Evolutionary conservation across 495 filamentous ascomycete species (phyloP), one percentile per base, ranked within the genome.

Genomic region (Penicillium antarcticum): DNA sequence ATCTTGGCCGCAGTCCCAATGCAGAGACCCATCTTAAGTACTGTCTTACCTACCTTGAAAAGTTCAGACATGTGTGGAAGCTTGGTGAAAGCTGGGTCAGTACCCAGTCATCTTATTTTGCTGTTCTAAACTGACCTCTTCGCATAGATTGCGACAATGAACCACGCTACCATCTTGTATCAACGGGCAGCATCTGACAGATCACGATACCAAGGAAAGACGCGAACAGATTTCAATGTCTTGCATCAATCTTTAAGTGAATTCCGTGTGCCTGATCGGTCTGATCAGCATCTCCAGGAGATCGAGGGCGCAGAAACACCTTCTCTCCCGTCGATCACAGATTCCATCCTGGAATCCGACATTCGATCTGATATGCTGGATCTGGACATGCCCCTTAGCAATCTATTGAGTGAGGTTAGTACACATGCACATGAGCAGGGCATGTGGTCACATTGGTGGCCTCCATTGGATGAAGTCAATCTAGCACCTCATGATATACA

Each of bases 211-310:
- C 45, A 47, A 24, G 60, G 60, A 9, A 63, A 57, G 26, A 47
- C 57, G 2, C 46, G 57, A n/a, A 47, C 36, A 3, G 60, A 63
- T 33, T 63, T 63, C 16, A 42, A 57, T 13, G 33, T 52, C 26
- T 37, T 63, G 10, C 53, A 60, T 36, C 54, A 60, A 35, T 63
- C 60, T 3, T 52, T 63, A 4, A 57, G 60, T 40, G 60, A 63
- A 37, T 61, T 61, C 18, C 58, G 58, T 2, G 58, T 61, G 2
- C 49, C 56, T 34, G 58, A 61, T 21, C 31, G 58, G 33, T 61
- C 58, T 2, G 43, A 57, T 14, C 50, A 61, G 24, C 47, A 61
- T 42, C 39, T 61, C 12, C 58, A 57, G 18, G 58, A 61, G 29
- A 61, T 61, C 14, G 54, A 61, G 40, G 58, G 53, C 14, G 57